Evolutionary conservation across 108 stramenopile species (phyloP).

Genomic region (Discostella stelligeroides): DNA sequence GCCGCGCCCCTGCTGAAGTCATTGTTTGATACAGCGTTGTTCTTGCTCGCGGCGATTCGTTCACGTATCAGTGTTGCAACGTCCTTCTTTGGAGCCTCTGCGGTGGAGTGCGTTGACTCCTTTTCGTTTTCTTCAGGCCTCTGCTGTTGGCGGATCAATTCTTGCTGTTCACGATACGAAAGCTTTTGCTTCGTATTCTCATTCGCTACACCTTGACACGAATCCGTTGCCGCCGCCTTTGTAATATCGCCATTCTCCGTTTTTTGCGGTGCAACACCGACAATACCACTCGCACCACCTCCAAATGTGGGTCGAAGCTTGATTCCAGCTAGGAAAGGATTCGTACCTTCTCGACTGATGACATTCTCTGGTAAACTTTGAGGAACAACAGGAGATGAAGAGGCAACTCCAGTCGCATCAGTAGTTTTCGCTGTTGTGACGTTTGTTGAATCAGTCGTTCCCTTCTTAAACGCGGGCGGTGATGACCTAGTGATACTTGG

Average conservation of each 20-base stretch:
- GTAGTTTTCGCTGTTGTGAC: neutral
- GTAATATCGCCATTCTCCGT: neutral
- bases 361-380: neutral
- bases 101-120: neutral
- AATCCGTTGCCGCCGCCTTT: neutral
- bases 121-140: slow-evolving; percentile 12
- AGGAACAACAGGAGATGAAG: too few relatives aligned
- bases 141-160: slow-evolving; percentile 22
- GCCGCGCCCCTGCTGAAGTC: neutral
- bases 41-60: slow-evolving; percentile 67
- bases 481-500: neutral
- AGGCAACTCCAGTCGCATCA: neutral
- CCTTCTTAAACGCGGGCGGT: neutral
- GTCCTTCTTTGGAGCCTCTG: slow-evolving; percentile 53
- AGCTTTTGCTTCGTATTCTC: slow-evolving; percentile 30
- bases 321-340: slow-evolving; percentile 48
- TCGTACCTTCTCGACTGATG: slow-evolving; percentile 13
- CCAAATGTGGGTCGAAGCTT: slow-evolving; percentile 45
- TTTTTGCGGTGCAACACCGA: neutral
- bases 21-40: neutral
- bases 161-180: slow-evolving; percentile 41
- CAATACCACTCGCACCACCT: neutral
- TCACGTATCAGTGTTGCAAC: slow-evolving; percentile 68
- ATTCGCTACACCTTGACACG: neutral
- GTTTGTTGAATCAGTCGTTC: neutral